Percentiles rank a stretch among this genome's conserved stretches.
Conservation (phyloP, 1,284 basidiomycete species). For the Apiotrichum porosum region DNA sequence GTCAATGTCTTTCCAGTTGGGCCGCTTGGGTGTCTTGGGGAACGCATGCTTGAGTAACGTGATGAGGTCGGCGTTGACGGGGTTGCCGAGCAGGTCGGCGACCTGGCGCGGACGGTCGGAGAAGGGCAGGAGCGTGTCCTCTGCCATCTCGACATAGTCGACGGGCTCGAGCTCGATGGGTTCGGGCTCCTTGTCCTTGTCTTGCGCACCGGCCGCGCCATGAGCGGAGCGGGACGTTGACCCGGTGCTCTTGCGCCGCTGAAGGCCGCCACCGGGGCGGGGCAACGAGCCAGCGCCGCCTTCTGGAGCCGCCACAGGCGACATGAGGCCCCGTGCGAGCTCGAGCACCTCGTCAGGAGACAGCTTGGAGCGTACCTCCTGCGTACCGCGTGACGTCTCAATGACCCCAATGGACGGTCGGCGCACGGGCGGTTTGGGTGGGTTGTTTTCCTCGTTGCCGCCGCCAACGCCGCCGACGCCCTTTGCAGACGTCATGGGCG, state of each 20-base stretch:
- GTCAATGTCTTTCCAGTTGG: constrained; percentile 34
- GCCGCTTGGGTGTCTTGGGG: constrained; percentile 26
- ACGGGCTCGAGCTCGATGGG: constrained; percentile 45
- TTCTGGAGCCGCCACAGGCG: constrained; percentile 31
- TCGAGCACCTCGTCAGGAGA: constrained; percentile 44
- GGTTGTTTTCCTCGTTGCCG: too few relatives aligned
- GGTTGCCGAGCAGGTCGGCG: constrained; percentile 31
- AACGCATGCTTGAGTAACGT: constrained; percentile 38
- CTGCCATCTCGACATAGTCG: constrained; percentile 46
- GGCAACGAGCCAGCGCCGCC: too few relatives aligned
- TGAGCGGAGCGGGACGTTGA: constrained; percentile 2
- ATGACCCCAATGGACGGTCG: background rate
- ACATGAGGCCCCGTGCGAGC: constrained; percentile 32
- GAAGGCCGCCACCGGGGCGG: constrained; percentile 28
- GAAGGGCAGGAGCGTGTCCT: constrained; percentile 43
- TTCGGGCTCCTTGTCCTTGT: constrained; percentile 10
- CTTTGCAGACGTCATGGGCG: constrained; percentile 10
- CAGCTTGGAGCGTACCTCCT: constrained; percentile 17
- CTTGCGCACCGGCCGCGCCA: constrained; percentile 2
- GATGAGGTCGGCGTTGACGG: constrained; percentile 36
- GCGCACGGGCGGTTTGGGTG: constrained; percentile 7
- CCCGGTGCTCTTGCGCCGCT: constrained; percentile 28
- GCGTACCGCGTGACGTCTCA: background rate
- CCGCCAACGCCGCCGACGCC: too few relatives aligned
- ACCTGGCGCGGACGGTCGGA: constrained; percentile 42